Conservation (phyloP, 805 yeast species). For the Nakazawaea ishiwadae region DNA sequence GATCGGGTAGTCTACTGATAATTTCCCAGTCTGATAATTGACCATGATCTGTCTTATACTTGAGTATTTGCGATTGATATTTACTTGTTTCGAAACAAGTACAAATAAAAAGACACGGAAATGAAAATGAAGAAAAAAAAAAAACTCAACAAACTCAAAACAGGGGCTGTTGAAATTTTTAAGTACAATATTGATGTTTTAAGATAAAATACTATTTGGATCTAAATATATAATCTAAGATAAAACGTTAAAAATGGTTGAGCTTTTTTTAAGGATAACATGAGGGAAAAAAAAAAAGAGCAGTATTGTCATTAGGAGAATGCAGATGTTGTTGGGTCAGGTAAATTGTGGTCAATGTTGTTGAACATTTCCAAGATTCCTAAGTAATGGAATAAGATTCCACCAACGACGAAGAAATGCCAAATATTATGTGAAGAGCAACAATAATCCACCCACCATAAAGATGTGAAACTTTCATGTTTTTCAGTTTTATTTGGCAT, state of each 20-base stretch:
- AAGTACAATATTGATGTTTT: no score
- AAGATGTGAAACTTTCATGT: slow-evolving; percentile 39
- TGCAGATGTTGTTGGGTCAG: slow-evolving; percentile 2
- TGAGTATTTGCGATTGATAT: no score
- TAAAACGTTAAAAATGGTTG: no score
- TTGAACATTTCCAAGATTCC: slow-evolving; percentile 72
- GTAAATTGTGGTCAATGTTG: slow-evolving; percentile 8
- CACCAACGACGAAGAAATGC: slow-evolving; percentile 89
- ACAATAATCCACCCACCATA: slow-evolving; percentile 83
- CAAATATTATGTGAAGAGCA: slow-evolving; percentile 84
- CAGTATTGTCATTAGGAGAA: no score
- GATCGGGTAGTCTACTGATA: slow-evolving; percentile 62
- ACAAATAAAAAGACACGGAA: no score
- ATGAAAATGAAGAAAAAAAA: not conserved
- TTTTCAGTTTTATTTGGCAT: slow-evolving; percentile 30
- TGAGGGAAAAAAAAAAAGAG: no score
- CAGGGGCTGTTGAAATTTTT: not conserved
- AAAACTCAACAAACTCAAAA: no score
- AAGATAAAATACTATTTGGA: no score
- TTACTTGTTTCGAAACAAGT: no score
- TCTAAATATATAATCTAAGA: no score
- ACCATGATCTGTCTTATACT: slow-evolving; percentile 17
- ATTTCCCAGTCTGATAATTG: slow-evolving; percentile 8
- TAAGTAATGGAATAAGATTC: slow-evolving; percentile 83
- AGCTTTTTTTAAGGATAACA: no score